Conservation (phyloP, 768 basidiomycete species). For the Pleurotus pulmonarius region DNA sequence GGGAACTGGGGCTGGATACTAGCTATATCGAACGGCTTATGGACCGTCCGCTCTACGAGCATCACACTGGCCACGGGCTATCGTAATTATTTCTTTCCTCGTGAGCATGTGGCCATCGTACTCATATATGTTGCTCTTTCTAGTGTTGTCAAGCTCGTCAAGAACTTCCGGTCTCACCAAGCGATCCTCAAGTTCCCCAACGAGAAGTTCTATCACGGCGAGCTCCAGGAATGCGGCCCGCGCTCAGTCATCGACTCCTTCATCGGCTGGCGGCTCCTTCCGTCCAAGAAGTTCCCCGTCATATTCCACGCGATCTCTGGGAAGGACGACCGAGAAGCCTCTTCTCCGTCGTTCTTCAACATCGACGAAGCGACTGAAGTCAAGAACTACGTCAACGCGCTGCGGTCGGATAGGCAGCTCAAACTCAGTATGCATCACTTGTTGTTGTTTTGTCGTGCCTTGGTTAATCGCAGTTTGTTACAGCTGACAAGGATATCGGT, state of each 20-base stretch:
- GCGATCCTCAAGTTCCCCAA: conserved; percentile 57
- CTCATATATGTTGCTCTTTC: not conserved
- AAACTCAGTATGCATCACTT: conserved; percentile 33
- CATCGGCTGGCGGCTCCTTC: conserved; percentile 32
- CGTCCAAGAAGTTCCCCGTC: conserved; percentile 45
- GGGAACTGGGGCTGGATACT: conserved; percentile 41
- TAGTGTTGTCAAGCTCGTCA: conserved; percentile 56
- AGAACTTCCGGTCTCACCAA: conserved; percentile 56
- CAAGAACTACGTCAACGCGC: conserved; percentile 38
- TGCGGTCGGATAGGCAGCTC: conserved; percentile 31
- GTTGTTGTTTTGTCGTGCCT: conserved; percentile 10
- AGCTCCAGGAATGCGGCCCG: conserved; percentile 46
- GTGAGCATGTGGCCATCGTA: not conserved
- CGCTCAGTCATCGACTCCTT: conserved; percentile 34
- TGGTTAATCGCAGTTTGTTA: conserved; percentile 6
- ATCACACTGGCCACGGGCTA: conserved; percentile 29
- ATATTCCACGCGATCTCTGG: conserved; percentile 55
- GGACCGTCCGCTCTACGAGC: conserved; percentile 32
- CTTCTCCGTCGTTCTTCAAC: conserved; percentile 65
- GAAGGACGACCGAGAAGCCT: conserved; percentile 49
- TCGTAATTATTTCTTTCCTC: conserved; percentile 22
- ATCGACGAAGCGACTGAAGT: conserved; percentile 48
- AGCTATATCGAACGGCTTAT: conserved; percentile 54
- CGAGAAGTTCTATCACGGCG: conserved; percentile 50
- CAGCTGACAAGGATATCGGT: conserved; percentile 54